Percentiles rank a stretch among this genome's conserved stretches.
phyloP scores from a whole-genome alignment of 352 stramenopile species.

The Saprolegnia parasitica region DNA sequence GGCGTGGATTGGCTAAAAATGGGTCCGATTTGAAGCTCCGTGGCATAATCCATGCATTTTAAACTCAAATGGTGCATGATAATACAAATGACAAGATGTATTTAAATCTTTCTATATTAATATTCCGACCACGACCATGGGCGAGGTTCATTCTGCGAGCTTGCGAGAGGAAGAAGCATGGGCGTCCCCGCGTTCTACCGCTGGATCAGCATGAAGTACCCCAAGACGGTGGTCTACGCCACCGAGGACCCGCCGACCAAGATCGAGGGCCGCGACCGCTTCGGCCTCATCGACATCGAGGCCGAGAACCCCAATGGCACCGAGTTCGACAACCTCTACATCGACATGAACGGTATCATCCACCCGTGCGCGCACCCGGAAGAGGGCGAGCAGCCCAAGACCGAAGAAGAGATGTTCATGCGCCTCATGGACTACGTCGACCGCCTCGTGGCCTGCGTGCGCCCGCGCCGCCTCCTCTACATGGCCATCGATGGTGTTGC shows the following conservation, averaged over 20 bases:
- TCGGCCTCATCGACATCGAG: constrained; percentile 69
- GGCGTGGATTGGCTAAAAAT: neutral
- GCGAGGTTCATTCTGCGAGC: neutral
- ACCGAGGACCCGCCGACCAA: constrained; percentile 63
- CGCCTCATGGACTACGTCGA: constrained; percentile 96
- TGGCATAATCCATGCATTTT: no score
- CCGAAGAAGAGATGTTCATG: constrained; percentile 98
- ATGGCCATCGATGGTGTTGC: constrained; percentile 98
- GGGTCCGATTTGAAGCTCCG: no score
- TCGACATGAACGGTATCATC: constrained; percentile 99
- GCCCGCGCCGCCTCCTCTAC: constrained; percentile 95
- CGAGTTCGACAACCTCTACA: constrained; percentile 98
- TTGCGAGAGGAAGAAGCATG: constrained; percentile 64
- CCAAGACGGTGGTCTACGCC: constrained; percentile 94
- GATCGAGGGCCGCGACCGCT: constrained; percentile 76
- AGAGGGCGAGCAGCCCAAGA: constrained; percentile 84
- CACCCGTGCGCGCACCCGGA: constrained; percentile 98
- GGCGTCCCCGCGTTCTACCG: constrained; percentile 99
- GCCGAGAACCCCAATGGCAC: constrained; percentile 92
- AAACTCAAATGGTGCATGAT: no score
- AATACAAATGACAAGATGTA: neutral
- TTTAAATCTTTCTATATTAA: neutral
- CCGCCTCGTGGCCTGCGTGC: constrained; percentile 91
- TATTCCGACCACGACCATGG: neutral
- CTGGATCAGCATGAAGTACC: constrained; percentile 99